Conservation (phyloP, 2,329 filamentous ascomycete genomes). For the Metarhizium anisopliae region DNA sequence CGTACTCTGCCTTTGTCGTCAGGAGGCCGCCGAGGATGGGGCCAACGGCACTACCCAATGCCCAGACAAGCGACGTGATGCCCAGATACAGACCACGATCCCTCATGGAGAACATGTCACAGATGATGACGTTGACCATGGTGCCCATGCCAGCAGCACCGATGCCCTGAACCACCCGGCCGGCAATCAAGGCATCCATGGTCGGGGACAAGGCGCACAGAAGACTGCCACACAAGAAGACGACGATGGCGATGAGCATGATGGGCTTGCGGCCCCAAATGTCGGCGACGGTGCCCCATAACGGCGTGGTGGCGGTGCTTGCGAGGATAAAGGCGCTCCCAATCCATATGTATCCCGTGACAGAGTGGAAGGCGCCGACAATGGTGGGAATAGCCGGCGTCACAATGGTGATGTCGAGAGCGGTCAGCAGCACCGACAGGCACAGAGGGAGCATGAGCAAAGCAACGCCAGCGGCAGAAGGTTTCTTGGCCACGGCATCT, state of each 20-base stretch:
- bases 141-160: constrained; percentile 33
- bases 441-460: not conserved
- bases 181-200: constrained; percentile 30
- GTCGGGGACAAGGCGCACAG: constrained; percentile 36
- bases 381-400: constrained; percentile 50
- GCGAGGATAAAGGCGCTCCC: constrained; percentile 65
- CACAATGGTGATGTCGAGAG: not conserved
- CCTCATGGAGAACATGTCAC: constrained; percentile 35
- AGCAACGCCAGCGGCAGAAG: too few relatives aligned
- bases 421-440: constrained; percentile 16
- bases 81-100: constrained; percentile 44
- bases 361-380: constrained; percentile 47
- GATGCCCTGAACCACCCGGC: constrained; percentile 40
- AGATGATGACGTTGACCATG: constrained; percentile 38
- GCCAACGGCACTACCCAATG: constrained; percentile 54
- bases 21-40: constrained; percentile 48
- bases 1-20: not conserved
- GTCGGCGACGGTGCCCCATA: constrained; percentile 59
- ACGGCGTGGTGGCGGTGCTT: constrained; percentile 55
- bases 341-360: constrained; percentile 68
- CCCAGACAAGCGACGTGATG: constrained; percentile 59
- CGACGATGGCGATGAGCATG: constrained; percentile 33
- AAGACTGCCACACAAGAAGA: constrained; percentile 45
- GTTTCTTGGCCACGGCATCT: too few relatives aligned
- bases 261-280: constrained; percentile 50